Base-by-base conservation (phyloP, 1,139 yeast species). In the Hyphopichia buzzinii region DNA sequence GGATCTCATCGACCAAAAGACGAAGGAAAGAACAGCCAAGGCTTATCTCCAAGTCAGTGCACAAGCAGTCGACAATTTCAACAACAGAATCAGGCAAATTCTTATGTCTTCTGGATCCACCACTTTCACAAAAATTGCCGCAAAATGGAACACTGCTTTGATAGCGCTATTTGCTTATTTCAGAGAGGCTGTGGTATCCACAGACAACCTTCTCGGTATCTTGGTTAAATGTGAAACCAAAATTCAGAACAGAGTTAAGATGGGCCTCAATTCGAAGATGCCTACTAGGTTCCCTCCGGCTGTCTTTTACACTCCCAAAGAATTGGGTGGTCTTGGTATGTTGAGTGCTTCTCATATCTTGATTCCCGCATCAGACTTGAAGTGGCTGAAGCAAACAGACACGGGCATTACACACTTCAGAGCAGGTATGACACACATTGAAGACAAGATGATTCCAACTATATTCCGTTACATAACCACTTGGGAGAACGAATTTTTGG, bases 241-340 rank as follows among this genome's bases (percentile, higher is more conserved):
- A 54, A 84, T 94, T 34, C 99, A 94, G 57, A 94, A 92, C 38
- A 73, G 96, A 46, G 96, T 94, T 17, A 94, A 94, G 56, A 78
- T 92, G 67, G 98, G 98, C 0, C 71, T 94, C 42, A 94, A 94
- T 53, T 90, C 97, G 7, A 94, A 94, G 61, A 94, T 94, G 99
- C 99, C 99, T 0, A 82, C 96, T 0, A 73, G 99, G 37, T 94
- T 94, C 63, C 99, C 99, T 3, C 99, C 98, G 0, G 97, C 97
- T 2, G 98, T 94, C 1, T 94, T 94, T 49, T 94, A 94, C 55
- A 88, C 98, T 0, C 98, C 98, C 0, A 92, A 89, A 50, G 99
- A 94, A 56, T 65, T 94, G 8, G 98, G 99, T 35, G 99, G 99
- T 26, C 65, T 94, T 31, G 98, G 98, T 14, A 94, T 94, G 98